These are phyloP conservation scores for Candida fluviatilis DNA, from an alignment of 805 yeast genomes.

Conservation along the genomic window DNA sequence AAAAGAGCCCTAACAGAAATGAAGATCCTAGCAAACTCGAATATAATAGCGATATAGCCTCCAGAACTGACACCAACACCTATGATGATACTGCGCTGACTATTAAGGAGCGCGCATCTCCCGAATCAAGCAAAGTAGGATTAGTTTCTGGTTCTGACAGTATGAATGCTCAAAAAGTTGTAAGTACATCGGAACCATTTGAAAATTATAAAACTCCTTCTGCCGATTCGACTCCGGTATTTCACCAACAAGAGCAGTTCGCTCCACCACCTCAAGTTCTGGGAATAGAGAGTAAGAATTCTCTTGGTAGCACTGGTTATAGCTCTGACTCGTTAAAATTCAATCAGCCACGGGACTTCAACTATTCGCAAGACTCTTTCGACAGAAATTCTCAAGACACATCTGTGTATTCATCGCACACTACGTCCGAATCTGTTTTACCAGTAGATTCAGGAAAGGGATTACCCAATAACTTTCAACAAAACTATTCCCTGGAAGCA, in stretches of 20 bases:
- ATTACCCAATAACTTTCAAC: too few species aligned
- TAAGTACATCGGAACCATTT: too few species aligned
- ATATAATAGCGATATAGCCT: too few species aligned
- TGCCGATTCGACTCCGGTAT: neutral
- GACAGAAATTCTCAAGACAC: constrained; percentile 2
- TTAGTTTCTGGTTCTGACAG: neutral
- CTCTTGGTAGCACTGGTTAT: neutral
- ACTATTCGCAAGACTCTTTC: constrained; percentile 1
- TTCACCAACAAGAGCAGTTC: neutral
- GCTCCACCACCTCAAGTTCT: neutral
- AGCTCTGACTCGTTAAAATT: constrained; percentile 1
- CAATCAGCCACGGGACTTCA: neutral
- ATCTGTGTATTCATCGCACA: constrained; percentile 1
- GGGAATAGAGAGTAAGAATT: neutral
- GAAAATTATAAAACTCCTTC: too few species aligned
- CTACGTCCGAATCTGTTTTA: neutral
- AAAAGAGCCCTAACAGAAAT: constrained; percentile 2
- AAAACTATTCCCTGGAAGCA: too few species aligned
- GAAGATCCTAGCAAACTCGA: too few species aligned
- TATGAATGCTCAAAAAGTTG: too few species aligned
- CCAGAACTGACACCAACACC: too few species aligned
- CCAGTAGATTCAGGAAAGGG: neutral
- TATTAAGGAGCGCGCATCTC: neutral
- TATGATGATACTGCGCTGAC: constrained; percentile 1
- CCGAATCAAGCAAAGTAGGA: neutral